Conservation (phyloP, 352 stramenopile genomes). For the Pythium phragmiticola region DNA sequence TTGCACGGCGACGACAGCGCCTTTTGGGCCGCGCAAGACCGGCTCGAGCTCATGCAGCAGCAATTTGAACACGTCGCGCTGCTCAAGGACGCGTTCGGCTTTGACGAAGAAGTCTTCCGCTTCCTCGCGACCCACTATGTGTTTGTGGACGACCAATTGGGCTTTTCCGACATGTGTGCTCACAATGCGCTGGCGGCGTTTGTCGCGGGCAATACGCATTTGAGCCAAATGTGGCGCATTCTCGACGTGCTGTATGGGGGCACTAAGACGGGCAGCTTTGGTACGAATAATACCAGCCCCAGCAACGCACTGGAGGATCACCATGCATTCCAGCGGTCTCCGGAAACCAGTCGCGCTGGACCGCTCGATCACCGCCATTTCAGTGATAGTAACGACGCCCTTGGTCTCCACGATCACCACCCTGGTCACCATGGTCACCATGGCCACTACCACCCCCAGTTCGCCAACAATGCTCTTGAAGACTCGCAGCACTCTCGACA, state of each 20-base stretch:
- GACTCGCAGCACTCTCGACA: slow-evolving; percentile 27
- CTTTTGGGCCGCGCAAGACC: slow-evolving; percentile 51
- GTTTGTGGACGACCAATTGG: slow-evolving; percentile 35
- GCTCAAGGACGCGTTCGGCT: slow-evolving; percentile 80
- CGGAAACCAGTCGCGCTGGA: slow-evolving; percentile 22
- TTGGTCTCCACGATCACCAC: slow-evolving; percentile 18
- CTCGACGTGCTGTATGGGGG: slow-evolving; percentile 69
- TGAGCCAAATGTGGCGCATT: slow-evolving; percentile 88
- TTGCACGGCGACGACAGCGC: slow-evolving; percentile 60
- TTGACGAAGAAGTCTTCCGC: slow-evolving; percentile 83
- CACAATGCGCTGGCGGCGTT: slow-evolving; percentile 82
- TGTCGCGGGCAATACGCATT: slow-evolving; percentile 64
- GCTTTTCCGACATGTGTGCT: slow-evolving; percentile 74
- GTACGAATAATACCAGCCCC: not conserved
- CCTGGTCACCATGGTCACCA: slow-evolving; percentile 3
- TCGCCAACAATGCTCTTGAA: slow-evolving; percentile 12
- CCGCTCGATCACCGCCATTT: slow-evolving; percentile 17
- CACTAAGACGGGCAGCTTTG: slow-evolving; percentile 21
- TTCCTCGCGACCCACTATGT: slow-evolving; percentile 80
- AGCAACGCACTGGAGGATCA: slow-evolving; percentile 6
- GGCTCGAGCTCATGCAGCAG: slow-evolving; percentile 56
- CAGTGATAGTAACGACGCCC: slow-evolving; percentile 1
- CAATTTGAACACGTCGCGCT: slow-evolving; percentile 69
- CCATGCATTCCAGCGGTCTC: slow-evolving; percentile 9
- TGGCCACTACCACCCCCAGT: not conserved